Evolutionary conservation across 2,329 filamentous ascomycete species (phyloP).

Genomic region (Trichocomaceae sp.): DNA sequence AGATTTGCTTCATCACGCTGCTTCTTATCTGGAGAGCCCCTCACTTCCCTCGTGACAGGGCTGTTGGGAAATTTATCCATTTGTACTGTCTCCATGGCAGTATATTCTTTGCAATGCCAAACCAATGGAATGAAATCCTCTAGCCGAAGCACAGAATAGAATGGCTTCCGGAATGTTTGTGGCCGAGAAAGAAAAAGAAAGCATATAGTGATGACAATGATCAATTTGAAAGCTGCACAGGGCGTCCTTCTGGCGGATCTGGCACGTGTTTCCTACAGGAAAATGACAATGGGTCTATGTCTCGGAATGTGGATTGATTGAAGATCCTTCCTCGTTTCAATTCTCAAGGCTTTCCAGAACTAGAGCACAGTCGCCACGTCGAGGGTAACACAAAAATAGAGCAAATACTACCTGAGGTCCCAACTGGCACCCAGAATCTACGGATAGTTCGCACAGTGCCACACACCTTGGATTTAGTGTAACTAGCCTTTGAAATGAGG

Average conservation of each 20-base stretch:
- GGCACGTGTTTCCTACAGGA: neutral
- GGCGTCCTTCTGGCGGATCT: neutral
- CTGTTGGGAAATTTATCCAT: neutral
- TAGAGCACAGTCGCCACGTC: neutral
- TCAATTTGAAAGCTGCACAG: neutral
- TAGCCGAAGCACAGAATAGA: neutral
- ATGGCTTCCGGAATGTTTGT: neutral
- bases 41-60: neutral
- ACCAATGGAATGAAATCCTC: neutral
- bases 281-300: neutral
- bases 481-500: neutral
- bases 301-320: neutral
- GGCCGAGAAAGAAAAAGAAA: neutral
- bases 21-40: constrained; percentile 15
- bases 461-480: neutral
- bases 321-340: neutral
- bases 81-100: constrained; percentile 8
- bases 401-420: neutral
- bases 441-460: neutral
- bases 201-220: neutral
- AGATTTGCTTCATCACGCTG: constrained; percentile 40
- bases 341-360: neutral
- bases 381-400: neutral
- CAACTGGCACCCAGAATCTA: neutral
- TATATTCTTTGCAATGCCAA: constrained; percentile 14